Conservation (phyloP, 225 moss, liverwort and hornwort species). For the Pseudoscleropodium purum region DNA sequence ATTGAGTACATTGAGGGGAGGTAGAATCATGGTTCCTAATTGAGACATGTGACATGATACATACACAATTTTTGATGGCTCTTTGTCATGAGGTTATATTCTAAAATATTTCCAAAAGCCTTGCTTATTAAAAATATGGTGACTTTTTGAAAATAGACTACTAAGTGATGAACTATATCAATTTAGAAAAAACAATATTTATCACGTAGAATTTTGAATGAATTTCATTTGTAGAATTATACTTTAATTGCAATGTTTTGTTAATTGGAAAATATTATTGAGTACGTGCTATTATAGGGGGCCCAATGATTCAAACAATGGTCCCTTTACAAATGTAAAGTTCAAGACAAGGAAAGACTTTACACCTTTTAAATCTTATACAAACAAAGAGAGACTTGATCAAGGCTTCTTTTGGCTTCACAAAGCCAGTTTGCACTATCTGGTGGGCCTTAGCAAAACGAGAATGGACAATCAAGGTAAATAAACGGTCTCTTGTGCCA, state of each 20-base stretch:
- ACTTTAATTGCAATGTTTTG: fast-evolving
- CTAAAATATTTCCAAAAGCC: background rate
- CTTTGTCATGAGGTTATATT: background rate
- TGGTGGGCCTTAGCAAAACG: no score
- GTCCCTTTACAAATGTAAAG: fast-evolving
- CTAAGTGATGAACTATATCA: no score
- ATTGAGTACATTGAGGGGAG: background rate
- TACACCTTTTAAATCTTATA: no score
- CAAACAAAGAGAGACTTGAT: no score
- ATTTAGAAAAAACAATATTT: background rate
- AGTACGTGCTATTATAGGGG: fast-evolving
- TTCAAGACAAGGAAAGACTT: background rate
- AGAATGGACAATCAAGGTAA: no score
- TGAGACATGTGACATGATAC: background rate
- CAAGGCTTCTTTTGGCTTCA: no score
- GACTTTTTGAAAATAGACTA: background rate
- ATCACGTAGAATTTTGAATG: no score
- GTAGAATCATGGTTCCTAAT: background rate
- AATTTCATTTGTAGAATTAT: background rate
- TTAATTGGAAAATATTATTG: no score
- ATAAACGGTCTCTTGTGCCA: no score
- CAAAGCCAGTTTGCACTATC: no score
- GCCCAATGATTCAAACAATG: background rate
- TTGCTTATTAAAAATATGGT: background rate
- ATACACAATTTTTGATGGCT: background rate